phyloP scores from a whole-genome alignment of 164 flowering plant species.

The Tetracentron sinense region DNA sequence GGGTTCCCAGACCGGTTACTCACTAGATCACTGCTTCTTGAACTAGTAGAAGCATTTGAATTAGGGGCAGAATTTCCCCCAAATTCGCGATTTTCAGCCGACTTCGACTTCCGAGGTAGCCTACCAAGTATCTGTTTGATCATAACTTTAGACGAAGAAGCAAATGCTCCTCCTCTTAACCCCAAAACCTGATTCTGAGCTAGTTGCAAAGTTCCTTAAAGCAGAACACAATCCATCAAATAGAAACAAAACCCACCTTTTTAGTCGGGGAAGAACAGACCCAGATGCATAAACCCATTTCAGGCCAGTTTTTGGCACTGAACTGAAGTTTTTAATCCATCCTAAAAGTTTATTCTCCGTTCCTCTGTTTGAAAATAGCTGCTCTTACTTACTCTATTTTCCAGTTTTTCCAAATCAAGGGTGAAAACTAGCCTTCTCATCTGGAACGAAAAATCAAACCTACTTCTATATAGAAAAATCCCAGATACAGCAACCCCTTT shows the following conservation, averaged over 20 bases:
- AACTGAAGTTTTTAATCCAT: constrained; percentile 1
- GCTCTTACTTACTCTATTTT: not conserved
- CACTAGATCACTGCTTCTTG: constrained; percentile 31
- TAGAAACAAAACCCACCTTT: too few species aligned
- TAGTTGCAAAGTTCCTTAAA: too few species aligned
- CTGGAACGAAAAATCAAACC: constrained; percentile 6
- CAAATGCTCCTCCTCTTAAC: constrained; percentile 2
- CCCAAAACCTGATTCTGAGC: too few species aligned
- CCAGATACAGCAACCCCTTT: constrained; percentile 12
- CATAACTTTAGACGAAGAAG: constrained; percentile 27
- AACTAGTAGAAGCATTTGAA: constrained; percentile 24
- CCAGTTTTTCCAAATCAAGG: constrained; percentile 1
- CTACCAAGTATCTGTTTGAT: constrained; percentile 55
- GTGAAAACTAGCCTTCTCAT: constrained; percentile 4
- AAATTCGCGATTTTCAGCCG: constrained; percentile 31
- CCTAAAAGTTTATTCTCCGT: constrained; percentile 4
- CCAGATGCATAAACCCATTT: constrained; percentile 9
- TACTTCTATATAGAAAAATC: constrained; percentile 3
- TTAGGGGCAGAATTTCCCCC: constrained; percentile 17
- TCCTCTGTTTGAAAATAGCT: not conserved
- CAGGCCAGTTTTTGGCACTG: not conserved
- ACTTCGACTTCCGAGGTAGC: constrained; percentile 58
- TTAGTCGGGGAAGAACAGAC: constrained; percentile 5
- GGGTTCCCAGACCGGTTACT: constrained; percentile 23
- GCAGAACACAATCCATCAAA: too few species aligned